Evolutionary conservation across 768 basidiomycete species (phyloP), one percentile per base, ranked within the genome.

Genomic region (Amanita jacksonii): DNA sequence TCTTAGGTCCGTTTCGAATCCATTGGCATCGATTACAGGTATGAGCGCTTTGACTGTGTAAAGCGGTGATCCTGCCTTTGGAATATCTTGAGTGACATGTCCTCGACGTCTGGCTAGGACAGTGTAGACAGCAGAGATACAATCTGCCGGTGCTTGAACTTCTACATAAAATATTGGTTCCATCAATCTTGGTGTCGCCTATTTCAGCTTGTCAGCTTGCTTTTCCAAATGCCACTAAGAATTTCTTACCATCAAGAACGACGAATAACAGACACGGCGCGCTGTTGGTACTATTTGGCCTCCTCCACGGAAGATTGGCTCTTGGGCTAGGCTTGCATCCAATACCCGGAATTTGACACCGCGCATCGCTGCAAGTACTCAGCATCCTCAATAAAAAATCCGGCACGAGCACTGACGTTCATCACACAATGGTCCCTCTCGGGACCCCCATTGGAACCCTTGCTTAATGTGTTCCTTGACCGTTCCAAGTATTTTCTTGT

Each of bases 101-200:
- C 96, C 96, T 64, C 96, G 79, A 47, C 96, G 84, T 48, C 96
- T 79, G n/a, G 96, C 93, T 41, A 99, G 85, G 35, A 98, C 96
- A 4, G 92, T 96, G 62, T 98, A 98, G 27, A 99, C 93, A 8
- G 93, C 92, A 16, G 96, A 96, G 50, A 99, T 93, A 58, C 96
- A 97, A 60, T 99, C 96, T 13, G 93, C 91, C 6, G 96, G 96
- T 5, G 94, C 89, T 63, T 98, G 94, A n/a, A 99, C 93, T 63
- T 99, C 96, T 43, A 98, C 94, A 58, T 90, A 97, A 72, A 94
- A 98, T 49, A 98, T 82, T 3, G 96, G 96, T 62, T 99, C 94
- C 81, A 94, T 91, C 47, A 96, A 64, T 47, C 92, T 79, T 3
- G 94, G 94, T 3, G 92, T 88, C 12, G 94, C 92, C 92, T 94